Evolutionary conservation across 164 flowering plant species (phyloP).

Genomic region (Vitis vinifera): ASM3070453v1 NC_081814.1:7471501-7472000

Average conservation of each 20-base stretch:
- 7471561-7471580: background rate
- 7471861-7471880: no score
- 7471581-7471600: conserved; percentile 76
- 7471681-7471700: conserved; percentile 72
- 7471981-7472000: no score
- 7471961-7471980: no score
- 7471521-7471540: background rate
- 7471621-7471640: conserved; percentile 54
- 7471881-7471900: no score
- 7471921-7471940: no score
- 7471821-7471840: background rate
- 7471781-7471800: background rate
- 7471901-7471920: no score
- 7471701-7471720: conserved; percentile 73
- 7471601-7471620: conserved; percentile 64
- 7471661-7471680: conserved; percentile 73
- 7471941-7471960: no score
- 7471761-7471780: conserved; percentile 65
- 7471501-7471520: no score
- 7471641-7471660: conserved; percentile 73
- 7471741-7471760: conserved; percentile 68
- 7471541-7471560: background rate
- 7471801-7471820: background rate
- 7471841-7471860: background rate
- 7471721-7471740: conserved; percentile 55